Evolutionary conservation across 2,329 filamentous ascomycete species (phyloP).

Genomic region (Aspergillus thermomutatus): DNA sequence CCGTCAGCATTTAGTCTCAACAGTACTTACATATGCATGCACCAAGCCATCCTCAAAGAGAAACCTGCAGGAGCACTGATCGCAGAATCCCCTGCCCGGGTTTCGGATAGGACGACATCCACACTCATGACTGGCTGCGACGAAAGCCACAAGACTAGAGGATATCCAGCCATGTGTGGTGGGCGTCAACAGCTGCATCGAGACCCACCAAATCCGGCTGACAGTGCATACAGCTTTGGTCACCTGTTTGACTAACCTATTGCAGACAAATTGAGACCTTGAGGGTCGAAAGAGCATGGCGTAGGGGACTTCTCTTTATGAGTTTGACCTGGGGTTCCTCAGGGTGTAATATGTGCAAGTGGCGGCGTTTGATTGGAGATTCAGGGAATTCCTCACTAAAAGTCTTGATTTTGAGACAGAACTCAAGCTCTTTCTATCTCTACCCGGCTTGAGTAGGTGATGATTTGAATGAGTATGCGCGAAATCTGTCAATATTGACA

Average conservation of each 20-base stretch:
- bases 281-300: too few species aligned
- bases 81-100: neutral
- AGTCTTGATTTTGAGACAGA: neutral
- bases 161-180: neutral
- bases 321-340: neutral
- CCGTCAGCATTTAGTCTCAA: neutral
- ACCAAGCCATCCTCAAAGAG: neutral
- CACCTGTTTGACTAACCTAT: constrained; percentile 18
- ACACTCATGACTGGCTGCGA: neutral
- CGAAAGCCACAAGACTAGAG: neutral
- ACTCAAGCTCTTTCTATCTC: neutral
- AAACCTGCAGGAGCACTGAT: neutral
- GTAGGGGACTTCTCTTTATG: too few species aligned
- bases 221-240: constrained; percentile 20
- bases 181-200: neutral
- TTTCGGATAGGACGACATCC: neutral
- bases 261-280: neutral
- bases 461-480: neutral
- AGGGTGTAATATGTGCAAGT: neutral
- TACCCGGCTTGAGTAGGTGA: neutral
- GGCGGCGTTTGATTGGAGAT: neutral
- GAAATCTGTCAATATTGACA: neutral
- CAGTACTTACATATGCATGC: neutral
- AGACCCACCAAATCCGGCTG: constrained; percentile 17
- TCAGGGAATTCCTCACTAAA: neutral